These are phyloP conservation scores for Cladorrhinum sp. DNA, from an alignment of 2,329 filamentous ascomycete genomes.

Conservation along the genomic window DNA sequence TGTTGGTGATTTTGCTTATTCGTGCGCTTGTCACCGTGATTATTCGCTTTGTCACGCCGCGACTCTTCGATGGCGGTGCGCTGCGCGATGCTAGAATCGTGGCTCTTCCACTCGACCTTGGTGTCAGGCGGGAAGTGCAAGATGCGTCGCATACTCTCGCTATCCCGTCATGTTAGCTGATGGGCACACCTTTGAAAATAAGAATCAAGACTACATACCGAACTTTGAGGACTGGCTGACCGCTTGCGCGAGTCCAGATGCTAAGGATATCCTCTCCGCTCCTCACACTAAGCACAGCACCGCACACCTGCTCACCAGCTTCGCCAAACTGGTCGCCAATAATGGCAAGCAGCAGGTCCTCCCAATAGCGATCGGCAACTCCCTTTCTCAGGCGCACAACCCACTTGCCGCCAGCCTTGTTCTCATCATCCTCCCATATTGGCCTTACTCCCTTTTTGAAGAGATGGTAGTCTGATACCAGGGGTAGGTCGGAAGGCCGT, in stretches of 20 bases:
- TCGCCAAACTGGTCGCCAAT: slow-evolving; percentile 93
- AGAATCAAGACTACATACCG: slow-evolving; percentile 55
- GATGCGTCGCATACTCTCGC: slow-evolving; percentile 90
- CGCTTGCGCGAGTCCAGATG: slow-evolving; percentile 94
- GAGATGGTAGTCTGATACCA: slow-evolving; percentile 95
- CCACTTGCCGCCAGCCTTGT: slow-evolving; percentile 96
- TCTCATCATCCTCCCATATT: slow-evolving; percentile 98
- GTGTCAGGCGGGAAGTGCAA: slow-evolving; percentile 85
- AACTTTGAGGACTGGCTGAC: slow-evolving; percentile 92
- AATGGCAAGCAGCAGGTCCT: slow-evolving; percentile 85
- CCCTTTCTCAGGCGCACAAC: slow-evolving; percentile 96
- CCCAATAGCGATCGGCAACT: slow-evolving; percentile 94
- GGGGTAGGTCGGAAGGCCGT: slow-evolving; percentile 79
- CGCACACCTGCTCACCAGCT: slow-evolving; percentile 90
- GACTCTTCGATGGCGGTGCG: slow-evolving; percentile 87
- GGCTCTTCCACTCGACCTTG: slow-evolving; percentile 90
- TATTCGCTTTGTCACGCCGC: slow-evolving; percentile 72
- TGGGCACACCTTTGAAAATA: slow-evolving; percentile 4
- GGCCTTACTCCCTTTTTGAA: slow-evolving; percentile 96
- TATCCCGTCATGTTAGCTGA: slow-evolving; percentile 40
- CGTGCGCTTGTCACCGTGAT: slow-evolving; percentile 33
- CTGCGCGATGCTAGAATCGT: slow-evolving; percentile 93
- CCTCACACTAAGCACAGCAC: slow-evolving; percentile 87
- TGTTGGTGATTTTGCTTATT: slow-evolving; percentile 33
- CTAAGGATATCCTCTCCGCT: slow-evolving; percentile 96